A percentile compares a stretch with the other conserved stretches of the same genome.
These are phyloP conservation scores for Cymodocea nodosa DNA, from an alignment of 116 monocot species.

Conservation along the genomic window DNA sequence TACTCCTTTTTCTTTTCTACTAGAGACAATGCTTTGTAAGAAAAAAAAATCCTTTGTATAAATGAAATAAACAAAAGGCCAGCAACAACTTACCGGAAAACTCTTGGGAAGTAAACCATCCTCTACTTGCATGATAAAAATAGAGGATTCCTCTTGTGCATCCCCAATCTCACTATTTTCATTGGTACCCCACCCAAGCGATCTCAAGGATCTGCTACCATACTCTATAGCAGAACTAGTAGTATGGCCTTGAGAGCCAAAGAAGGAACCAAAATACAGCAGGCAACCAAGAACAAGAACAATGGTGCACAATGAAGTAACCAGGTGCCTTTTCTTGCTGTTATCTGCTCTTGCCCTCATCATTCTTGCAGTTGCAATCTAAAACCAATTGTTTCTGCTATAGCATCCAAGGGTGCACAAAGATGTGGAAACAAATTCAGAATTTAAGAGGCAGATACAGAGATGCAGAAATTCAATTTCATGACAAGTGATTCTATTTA, in stretches of 20 bases:
- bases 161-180: slow-evolving; percentile 34
- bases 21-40: not conserved
- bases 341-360: slow-evolving; percentile 67
- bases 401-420: not conserved
- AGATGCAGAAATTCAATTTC: too few relatives aligned
- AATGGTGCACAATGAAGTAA: slow-evolving; percentile 30
- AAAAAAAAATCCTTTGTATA: not conserved
- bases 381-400: not conserved
- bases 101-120: slow-evolving; percentile 39
- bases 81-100: slow-evolving; percentile 65
- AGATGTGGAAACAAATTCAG: not conserved
- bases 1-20: not conserved
- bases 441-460: too few relatives aligned
- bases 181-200: slow-evolving; percentile 59
- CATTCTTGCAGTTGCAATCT: not conserved
- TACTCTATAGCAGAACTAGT: slow-evolving; percentile 58
- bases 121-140: slow-evolving; percentile 38
- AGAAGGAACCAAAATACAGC: slow-evolving; percentile 55
- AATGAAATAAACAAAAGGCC: not conserved
- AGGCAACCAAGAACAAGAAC: slow-evolving; percentile 43
- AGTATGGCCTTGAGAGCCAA: slow-evolving; percentile 31
- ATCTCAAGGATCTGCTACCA: slow-evolving; percentile 48
- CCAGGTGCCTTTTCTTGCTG: slow-evolving; percentile 47
- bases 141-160: slow-evolving; percentile 40
- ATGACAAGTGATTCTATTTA: too few relatives aligned